phyloP scores from a whole-genome alignment of 768 basidiomycete species.

The Cubamyces sp. region DNA sequence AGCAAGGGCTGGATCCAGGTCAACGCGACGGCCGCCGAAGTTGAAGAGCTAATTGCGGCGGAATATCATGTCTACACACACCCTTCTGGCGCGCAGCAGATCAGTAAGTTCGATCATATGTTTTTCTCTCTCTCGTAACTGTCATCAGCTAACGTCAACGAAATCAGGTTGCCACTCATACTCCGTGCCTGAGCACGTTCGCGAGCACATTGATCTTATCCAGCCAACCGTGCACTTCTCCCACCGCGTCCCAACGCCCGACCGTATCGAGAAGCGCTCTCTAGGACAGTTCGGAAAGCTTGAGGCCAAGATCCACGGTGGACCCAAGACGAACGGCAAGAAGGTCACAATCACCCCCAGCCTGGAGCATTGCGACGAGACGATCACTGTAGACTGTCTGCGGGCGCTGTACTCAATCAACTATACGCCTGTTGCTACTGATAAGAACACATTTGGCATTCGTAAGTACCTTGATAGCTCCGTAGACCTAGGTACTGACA shows the following conservation, averaged over 20 bases:
- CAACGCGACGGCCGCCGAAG: conserved; percentile 45
- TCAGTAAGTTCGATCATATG: conserved; percentile 42
- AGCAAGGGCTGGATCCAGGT: conserved; percentile 52
- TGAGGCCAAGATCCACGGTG: conserved; percentile 5
- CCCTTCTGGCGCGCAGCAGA: conserved; percentile 52
- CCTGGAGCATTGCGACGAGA: conserved; percentile 32
- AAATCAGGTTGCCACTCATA: conserved; percentile 57
- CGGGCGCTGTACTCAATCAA: conserved; percentile 37
- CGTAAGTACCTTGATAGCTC: conserved; percentile 24
- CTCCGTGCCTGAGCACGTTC: conserved; percentile 60
- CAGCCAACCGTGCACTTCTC: conserved; percentile 75
- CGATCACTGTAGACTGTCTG: conserved; percentile 38
- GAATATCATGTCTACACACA: conserved; percentile 66
- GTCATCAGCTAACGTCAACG: no score
- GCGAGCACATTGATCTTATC: conserved; percentile 64
- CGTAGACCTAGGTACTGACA: background rate
- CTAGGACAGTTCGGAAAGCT: conserved; percentile 23
- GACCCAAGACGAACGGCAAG: conserved; percentile 21
- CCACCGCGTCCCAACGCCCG: conserved; percentile 10
- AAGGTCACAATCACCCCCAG: conserved; percentile 26
- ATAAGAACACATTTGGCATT: conserved; percentile 38
- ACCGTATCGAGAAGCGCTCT: conserved; percentile 47
- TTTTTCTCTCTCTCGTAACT: background rate
- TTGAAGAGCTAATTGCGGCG: conserved; percentile 46
- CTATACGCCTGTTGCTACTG: conserved; percentile 30